These are phyloP conservation scores for Fusarium newnesense DNA, from an alignment of 2,329 filamentous ascomycete genomes.

Conservation along the genomic window DNA sequence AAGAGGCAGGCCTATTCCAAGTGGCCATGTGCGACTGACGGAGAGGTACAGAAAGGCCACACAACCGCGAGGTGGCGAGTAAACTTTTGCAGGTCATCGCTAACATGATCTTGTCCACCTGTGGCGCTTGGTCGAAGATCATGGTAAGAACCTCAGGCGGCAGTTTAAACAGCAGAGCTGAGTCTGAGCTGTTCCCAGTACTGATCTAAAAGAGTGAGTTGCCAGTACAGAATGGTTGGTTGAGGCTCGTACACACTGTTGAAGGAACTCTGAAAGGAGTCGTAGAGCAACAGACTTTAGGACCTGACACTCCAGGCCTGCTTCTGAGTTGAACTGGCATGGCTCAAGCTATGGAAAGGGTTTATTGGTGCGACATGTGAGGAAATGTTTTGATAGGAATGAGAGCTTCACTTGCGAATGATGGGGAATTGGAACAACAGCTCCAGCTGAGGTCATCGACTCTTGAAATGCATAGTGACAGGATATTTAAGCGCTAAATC, in stretches of 20 bases:
- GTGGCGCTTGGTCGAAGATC: conserved; percentile 29
- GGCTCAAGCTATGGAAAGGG: neutral
- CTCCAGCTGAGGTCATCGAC: neutral
- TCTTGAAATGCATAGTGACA: neutral
- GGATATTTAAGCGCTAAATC: neutral
- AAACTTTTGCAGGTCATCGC: conserved; percentile 38
- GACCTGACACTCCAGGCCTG: neutral
- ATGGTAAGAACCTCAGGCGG: conserved; percentile 43
- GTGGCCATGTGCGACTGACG: conserved; percentile 11
- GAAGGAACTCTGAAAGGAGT: conserved; percentile 19
- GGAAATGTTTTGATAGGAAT: neutral
- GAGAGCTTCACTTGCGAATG: neutral
- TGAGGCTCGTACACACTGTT: conserved; percentile 9
- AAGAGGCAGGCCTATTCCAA: neutral
- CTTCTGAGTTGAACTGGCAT: conserved; percentile 27
- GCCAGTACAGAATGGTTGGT: neutral
- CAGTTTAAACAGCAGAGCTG: conserved; percentile 30
- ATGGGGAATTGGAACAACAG: neutral
- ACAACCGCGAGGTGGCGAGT: conserved; percentile 31
- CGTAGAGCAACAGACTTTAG: neutral
- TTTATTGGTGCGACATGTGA: too few species aligned
- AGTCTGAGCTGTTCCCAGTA: neutral
- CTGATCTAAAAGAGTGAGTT: conserved; percentile 16
- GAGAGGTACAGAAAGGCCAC: conserved; percentile 28
- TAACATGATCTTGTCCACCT: conserved; percentile 30